Base-by-base conservation (phyloP, 2,329 filamentous ascomycete genomes). In the Fusarium chlamydosporum region DNA sequence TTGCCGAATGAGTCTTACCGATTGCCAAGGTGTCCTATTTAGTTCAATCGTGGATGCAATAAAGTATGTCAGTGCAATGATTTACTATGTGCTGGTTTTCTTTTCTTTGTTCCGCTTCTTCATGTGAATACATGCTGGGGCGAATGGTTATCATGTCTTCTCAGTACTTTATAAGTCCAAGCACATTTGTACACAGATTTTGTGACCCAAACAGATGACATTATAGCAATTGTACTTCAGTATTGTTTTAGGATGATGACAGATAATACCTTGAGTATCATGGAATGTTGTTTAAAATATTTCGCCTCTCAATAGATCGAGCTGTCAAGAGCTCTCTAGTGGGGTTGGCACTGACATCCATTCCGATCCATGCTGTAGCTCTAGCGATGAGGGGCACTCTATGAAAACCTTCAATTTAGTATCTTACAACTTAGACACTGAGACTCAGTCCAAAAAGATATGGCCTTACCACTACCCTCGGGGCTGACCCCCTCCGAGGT, bases 401-500 rank as follows among this genome's bases (percentile, higher is more conserved):
- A 52, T 20, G n/a, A 42, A 68, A 68, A 43, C 42, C 38, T 45
- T 20, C 37, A 62, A 61, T 71, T 63, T 45, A 54, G 3, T 66
- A 56, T 67, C 56, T 51, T 53, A 29, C 61, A 65, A 54, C 57
- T 23, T 34, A 37, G 61, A n/a, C 47, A 55, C 37, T 35, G 15
- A 63, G 45, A 50, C 45, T n/a, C 50, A 33, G 9, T 42, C 42
- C 47, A 51, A 18, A 31, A 63, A 68, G 33, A 29, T 41, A 86
- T 87, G 85, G 85, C 85, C 33, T 77, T 85, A 50, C 83, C 84
- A 31, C 78, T 86, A 15, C 83, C 83, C 6, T 74, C 79, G 52
- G 85, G 82, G 79, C 86, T 97, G 43, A 91, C 92, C 73, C 93
- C 96, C 62, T 85, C 92, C 68, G 96, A 99, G 82, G 92, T 96